These are phyloP conservation scores for Clonostachys sp. DNA, from an alignment of 2,329 filamentous ascomycete genomes.

Conservation along the genomic window DNA sequence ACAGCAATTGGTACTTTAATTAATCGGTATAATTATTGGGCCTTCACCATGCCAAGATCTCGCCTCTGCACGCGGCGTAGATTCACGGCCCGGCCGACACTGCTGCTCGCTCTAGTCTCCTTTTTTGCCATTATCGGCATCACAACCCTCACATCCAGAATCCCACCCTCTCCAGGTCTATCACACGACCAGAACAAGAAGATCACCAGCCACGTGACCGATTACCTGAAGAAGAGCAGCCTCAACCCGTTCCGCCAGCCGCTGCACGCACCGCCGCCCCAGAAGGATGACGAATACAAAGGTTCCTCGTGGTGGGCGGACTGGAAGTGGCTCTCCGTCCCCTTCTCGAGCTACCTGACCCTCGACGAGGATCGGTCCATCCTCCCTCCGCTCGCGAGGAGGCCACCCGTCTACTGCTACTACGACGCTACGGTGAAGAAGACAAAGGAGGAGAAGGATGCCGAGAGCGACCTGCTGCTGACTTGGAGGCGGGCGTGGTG, in stretches of 20 bases:
- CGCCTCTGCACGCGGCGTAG: too few species aligned
- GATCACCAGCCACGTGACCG: conserved; percentile 5
- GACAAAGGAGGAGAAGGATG: conserved; percentile 59
- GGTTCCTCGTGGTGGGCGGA: conserved; percentile 82
- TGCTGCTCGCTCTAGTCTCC: conserved; percentile 44
- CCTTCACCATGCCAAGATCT: conserved; percentile 17
- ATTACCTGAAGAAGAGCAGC: conserved; percentile 39
- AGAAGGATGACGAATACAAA: conserved; percentile 73
- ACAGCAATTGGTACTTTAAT: not conserved
- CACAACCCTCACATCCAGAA: conserved; percentile 41
- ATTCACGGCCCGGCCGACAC: conserved; percentile 31
- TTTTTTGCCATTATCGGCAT: conserved; percentile 51
- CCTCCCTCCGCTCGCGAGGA: conserved; percentile 67
- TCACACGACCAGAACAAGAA: conserved; percentile 40
- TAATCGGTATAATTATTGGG: not conserved
- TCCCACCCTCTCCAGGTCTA: conserved; percentile 43
- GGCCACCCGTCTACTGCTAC: conserved; percentile 84
- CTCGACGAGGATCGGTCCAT: conserved; percentile 72
- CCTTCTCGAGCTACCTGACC: conserved; percentile 77
- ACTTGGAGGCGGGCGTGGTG: conserved; percentile 94
- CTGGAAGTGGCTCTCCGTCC: conserved; percentile 80
- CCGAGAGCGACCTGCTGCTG: conserved; percentile 74
- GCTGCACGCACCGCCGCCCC: conserved; percentile 67
- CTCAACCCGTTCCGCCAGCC: conserved; percentile 65
- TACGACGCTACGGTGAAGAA: conserved; percentile 68